Evolutionary conservation across 148 eudicot genomes (phyloP).

Genomic region (Arbutus unedo): DNA sequence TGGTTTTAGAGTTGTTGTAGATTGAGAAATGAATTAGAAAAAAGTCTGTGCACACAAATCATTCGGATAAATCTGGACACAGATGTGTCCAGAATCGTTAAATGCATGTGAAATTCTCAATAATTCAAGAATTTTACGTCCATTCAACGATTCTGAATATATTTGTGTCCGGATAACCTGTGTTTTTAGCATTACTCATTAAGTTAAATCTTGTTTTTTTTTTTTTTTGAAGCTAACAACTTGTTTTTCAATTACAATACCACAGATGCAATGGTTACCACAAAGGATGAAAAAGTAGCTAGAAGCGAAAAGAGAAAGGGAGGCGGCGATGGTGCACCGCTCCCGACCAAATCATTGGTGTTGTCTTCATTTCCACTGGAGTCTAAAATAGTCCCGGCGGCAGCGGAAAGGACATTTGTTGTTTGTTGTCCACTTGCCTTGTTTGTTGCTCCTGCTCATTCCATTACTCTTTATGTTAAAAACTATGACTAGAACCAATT

Average conservation of each 20-base stretch:
- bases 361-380: not conserved
- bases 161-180: no score
- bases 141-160: no score
- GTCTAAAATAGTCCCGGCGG: not conserved
- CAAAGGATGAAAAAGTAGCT: not conserved
- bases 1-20: not conserved
- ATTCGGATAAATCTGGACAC: no score
- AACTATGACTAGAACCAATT: no score
- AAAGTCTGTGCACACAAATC: no score
- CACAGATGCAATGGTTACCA: not conserved
- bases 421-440: not conserved
- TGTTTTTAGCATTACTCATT: no score
- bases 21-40: not conserved
- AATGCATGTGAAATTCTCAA: no score
- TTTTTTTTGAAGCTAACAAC: not conserved
- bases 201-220: no score
- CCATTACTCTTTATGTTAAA: not conserved
- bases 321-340: not conserved
- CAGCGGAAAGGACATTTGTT: not conserved
- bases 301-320: not conserved
- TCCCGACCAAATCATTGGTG: not conserved
- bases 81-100: no score
- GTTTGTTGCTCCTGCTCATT: conserved; percentile 10
- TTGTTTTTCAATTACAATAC: not conserved
- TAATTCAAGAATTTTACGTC: no score